Evolutionary conservation across 164 flowering plant genomes (phyloP), one percentile per base, ranked within the genome.

Genomic region (Brasenia schreberi): DNA sequence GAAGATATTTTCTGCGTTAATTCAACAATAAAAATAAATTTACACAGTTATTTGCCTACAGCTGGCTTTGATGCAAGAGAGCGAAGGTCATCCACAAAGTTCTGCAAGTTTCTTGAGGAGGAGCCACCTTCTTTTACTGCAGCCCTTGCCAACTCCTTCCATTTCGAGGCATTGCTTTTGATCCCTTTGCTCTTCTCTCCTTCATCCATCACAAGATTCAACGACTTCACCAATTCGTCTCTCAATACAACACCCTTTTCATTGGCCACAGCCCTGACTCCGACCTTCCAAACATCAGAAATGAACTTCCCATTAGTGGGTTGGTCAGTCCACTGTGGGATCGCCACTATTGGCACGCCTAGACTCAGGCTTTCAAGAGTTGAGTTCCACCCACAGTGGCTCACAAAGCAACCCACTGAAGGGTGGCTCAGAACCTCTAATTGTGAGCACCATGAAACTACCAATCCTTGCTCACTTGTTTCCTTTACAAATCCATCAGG

Each of bases 321-420:
- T 53, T 86, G 87, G 65, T 86, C 86, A 3, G 76, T 45, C 79
- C 80, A 79, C 43, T 77, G 82, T 6, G 90, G 86, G 67, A 81
- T 60, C 4, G 71, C 80, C 42, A 85, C 73, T 79, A 85, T 67
- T 0, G 86, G 86, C 68, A 86, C 83, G 10, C 88, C 90, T 49
- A 80, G 66, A 72, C 82, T 73, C 70, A 86, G 59, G 9, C 83
- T 83, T 71, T 85, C 90, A 7, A 82, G 52, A 0, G 80, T 79
- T 10, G 85, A 85, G 68, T 82, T 85, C 82, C 82, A 83, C 14
- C 87, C 87, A 59, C 84, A 78, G 49, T 86, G 88, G 0, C 81
- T 82, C 56, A 80, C 5, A 39, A 86, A 86, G 65, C 90, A 86
- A 4, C 87, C 87, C 0, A 84, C 61, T 0, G 86, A 66, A 43